These are phyloP conservation scores for Oropetium thomaeum DNA, from an alignment of 176 grass and related monocot genomes.

Conservation along the genomic window DNA sequence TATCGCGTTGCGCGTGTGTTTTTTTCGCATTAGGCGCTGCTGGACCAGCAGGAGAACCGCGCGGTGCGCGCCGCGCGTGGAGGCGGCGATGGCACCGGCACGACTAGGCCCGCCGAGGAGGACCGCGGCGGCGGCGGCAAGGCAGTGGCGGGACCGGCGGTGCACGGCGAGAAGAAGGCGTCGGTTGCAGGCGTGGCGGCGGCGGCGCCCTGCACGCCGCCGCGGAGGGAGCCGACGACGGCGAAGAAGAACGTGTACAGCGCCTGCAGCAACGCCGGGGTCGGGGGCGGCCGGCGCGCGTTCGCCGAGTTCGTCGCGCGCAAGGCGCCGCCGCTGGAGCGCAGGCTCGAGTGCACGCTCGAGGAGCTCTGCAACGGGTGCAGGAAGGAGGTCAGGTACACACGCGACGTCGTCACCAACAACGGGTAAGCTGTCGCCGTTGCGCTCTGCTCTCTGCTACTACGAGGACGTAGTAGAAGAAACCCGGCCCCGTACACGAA, in stretches of 20 bases:
- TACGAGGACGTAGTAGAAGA: constrained; percentile 4
- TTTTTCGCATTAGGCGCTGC: constrained; percentile 47
- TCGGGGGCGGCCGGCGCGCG: constrained; percentile 4
- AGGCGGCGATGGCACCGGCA: no score
- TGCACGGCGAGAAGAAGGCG: constrained; percentile 12
- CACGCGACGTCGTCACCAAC: constrained; percentile 68
- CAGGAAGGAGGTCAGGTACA: constrained; percentile 83
- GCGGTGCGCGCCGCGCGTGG: constrained; percentile 18
- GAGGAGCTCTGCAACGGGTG: constrained; percentile 86
- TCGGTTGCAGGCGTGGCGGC: not conserved
- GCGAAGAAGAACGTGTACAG: constrained; percentile 48
- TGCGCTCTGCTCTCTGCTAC: not conserved
- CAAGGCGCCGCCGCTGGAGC: constrained; percentile 79
- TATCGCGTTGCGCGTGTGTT: no score
- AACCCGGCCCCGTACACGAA: no score
- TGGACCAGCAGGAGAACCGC: constrained; percentile 69
- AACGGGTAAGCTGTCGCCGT: constrained; percentile 64
- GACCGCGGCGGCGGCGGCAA: not conserved
- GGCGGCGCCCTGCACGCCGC: not conserved
- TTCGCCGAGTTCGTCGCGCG: constrained; percentile 65
- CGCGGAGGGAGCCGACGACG: constrained; percentile 17
- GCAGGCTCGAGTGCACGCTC: constrained; percentile 80
- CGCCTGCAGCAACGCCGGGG: constrained; percentile 7
- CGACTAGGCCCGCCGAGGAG: not conserved
- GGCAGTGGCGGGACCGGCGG: not conserved